Evolutionary conservation across 1,284 basidiomycete species (phyloP).

Genomic region (Stygiomarasmius scandens): DNA sequence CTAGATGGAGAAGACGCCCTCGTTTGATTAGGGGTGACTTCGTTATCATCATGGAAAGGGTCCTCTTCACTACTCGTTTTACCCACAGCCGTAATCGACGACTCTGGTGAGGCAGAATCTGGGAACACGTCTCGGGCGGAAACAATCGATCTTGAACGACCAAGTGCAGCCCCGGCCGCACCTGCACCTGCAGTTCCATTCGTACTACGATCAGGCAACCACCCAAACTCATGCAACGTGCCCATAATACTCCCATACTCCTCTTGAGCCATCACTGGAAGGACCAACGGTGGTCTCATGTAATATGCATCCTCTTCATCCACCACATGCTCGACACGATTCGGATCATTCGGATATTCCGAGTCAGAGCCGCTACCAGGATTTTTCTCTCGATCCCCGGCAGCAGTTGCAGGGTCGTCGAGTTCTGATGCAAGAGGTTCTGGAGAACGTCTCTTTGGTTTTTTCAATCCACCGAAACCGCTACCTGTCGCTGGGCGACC

Average conservation of each 20-base stretch:
- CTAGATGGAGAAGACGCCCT: not conserved
- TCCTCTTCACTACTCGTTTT: not conserved
- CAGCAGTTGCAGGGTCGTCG: too few species aligned
- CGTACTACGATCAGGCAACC: not conserved
- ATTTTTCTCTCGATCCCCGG: not conserved
- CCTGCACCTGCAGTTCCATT: not conserved
- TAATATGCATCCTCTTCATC: constrained; percentile 10
- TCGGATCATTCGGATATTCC: constrained; percentile 4
- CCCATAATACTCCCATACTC: constrained; percentile 9
- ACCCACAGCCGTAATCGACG: not conserved
- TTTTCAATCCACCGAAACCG: not conserved
- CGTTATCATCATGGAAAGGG: not conserved
- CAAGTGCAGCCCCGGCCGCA: not conserved
- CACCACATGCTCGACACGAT: constrained; percentile 9
- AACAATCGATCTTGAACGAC: not conserved
- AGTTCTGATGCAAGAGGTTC: too few species aligned
- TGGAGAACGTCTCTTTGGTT: not conserved
- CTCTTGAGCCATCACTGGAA: constrained; percentile 5
- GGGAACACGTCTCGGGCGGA: not conserved
- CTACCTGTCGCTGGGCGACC: not conserved
- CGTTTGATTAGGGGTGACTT: not conserved
- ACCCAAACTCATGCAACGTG: constrained; percentile 2
- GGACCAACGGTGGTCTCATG: not conserved
- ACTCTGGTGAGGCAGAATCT: not conserved
- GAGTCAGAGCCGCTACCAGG: constrained; percentile 1